Percentiles rank a stretch among this genome's conserved stretches.
phyloP scores from a whole-genome alignment of 768 basidiomycete species.

The Fomitopsis pulvina region DNA sequence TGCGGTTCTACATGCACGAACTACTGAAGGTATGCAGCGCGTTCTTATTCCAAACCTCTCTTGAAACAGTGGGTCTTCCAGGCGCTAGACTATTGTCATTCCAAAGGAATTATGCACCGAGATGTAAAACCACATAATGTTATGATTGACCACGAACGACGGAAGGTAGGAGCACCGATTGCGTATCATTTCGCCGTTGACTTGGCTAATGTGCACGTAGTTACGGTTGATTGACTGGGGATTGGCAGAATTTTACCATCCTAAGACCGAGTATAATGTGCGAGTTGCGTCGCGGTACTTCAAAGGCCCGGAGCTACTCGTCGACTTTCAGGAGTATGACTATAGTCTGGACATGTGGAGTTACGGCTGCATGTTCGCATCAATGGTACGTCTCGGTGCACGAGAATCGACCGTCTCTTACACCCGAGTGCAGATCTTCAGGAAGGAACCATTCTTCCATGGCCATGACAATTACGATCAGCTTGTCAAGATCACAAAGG shows the following conservation, averaged over 20 bases:
- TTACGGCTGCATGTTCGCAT: conserved; percentile 97
- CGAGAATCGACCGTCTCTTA: background rate
- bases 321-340: conserved; percentile 98
- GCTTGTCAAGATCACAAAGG: conserved; percentile 96
- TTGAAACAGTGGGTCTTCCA: conserved; percentile 21
- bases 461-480: conserved; percentile 99
- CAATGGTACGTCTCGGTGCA: conserved; percentile 64
- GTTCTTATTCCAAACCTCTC: background rate
- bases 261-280: conserved; percentile 96
- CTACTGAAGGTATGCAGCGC: conserved; percentile 69
- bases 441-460: conserved; percentile 99
- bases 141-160: conserved; percentile 98
- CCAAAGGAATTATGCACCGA: conserved; percentile 97
- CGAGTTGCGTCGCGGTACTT: conserved; percentile 96
- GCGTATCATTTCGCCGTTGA: background rate
- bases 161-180: conserved; percentile 50
- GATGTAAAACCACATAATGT: conserved; percentile 99
- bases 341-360: conserved; percentile 99
- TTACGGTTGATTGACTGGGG: conserved; percentile 98
- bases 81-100: conserved; percentile 97
- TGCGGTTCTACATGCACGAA: conserved; percentile 95
- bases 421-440: conserved; percentile 69
- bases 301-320: conserved; percentile 94
- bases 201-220: conserved; percentile 32
- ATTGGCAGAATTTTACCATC: conserved; percentile 97